phyloP scores from a whole-genome alignment of 179 eudicot genomes.

The Actinidia arguta region DNA sequence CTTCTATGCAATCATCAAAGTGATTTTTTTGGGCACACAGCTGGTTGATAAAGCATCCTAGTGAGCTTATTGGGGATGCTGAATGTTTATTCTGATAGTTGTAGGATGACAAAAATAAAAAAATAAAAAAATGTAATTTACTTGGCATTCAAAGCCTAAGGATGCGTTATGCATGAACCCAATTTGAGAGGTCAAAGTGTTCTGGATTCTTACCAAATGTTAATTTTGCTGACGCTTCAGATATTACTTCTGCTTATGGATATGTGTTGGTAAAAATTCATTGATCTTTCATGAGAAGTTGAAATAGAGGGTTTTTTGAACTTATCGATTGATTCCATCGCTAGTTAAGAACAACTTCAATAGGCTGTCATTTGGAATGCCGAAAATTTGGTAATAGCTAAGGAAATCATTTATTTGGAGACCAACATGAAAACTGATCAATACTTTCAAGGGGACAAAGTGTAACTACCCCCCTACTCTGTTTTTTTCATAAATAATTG shows the following conservation, averaged over 20 bases:
- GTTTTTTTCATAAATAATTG: too few relatives aligned
- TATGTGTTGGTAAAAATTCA: background rate
- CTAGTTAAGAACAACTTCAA: background rate
- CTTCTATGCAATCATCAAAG: conserved; percentile 50
- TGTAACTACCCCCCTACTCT: too few relatives aligned
- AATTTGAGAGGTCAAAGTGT: background rate
- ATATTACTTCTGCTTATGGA: background rate
- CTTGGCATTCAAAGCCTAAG: background rate
- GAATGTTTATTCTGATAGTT: background rate
- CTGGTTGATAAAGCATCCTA: conserved; percentile 6
- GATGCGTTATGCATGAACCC: background rate
- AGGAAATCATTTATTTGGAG: too few relatives aligned
- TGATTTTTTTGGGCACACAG: conserved; percentile 24
- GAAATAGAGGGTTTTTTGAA: background rate
- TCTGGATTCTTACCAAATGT: background rate
- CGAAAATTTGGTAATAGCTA: background rate
- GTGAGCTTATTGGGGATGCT: background rate
- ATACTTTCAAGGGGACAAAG: too few relatives aligned
- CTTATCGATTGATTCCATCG: background rate
- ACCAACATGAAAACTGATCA: too few relatives aligned
- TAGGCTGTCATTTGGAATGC: too few relatives aligned
- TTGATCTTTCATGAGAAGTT: background rate
- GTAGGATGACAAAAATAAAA: background rate
- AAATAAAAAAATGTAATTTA: background rate
- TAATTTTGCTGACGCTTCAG: too few relatives aligned